Evolutionary conservation across 2,329 filamentous ascomycete genomes (phyloP), one percentile per base, ranked within the genome.

Genomic region (Chaetomiaceae sp.): DNA sequence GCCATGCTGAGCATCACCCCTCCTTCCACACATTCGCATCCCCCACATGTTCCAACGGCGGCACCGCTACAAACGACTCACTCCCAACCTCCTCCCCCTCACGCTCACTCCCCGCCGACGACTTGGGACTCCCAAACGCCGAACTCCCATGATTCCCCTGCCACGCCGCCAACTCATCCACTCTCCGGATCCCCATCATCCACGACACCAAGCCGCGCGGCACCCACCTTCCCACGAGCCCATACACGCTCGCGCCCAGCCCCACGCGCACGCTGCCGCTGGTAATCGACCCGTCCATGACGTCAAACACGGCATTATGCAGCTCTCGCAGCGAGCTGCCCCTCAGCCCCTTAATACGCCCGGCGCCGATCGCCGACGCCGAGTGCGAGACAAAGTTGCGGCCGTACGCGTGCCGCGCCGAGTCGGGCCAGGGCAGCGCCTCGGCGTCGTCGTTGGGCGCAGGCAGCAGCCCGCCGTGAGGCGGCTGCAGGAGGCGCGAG

Each of bases 291-390:
- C 79, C 76, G 53, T 87, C 83, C 45, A 97, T 78, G 27, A 93
- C 87, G 62, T 97, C 91, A 62, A 96, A 94, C 9, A 98, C 84
- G 2, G 86, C 83, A 60, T 88, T 84, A 66, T 97, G 87, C 45
- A 98, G 74, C 53, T 86, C 82, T 26, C 87, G 76, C 37, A 95
- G 72, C 3, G 84, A 82, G 51, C 82, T 89, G 30, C 86, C 86
- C 40, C 76, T 78, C 48, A 78, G 68, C 11, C 75, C 83, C 55
- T 74, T 77, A 65, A 76, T 73, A 43, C 75, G 72, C 8, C 74
- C 72, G 4, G 76, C 72, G 39, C 75, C 73, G 55, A 81, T 76
- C 46, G 74, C 74, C 20, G 75, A 79, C 47, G 65, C 65, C 36
- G 71, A 72, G 57, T 80, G 74, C 17, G 69, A 70, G 37, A 78